Conservation (phyloP, 2,329 filamentous ascomycete genomes). For the Cryphonectria radicalis region DNA sequence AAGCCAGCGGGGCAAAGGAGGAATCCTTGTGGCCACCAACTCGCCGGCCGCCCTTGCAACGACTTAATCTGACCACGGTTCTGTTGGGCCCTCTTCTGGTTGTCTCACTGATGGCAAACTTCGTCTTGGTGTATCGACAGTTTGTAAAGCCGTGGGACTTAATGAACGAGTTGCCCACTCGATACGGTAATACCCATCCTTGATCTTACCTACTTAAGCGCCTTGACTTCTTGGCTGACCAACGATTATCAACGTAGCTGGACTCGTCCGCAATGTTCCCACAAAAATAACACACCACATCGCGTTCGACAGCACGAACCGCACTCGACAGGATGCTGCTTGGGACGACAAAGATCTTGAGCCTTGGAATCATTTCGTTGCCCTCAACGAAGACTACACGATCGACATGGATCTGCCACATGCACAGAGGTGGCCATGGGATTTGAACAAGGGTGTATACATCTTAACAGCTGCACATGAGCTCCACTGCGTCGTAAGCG, state of each 20-base stretch:
- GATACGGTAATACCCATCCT: constrained; percentile 24
- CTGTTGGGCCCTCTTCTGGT: constrained; percentile 19
- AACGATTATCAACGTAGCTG: constrained; percentile 6
- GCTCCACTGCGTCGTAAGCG: constrained; percentile 31
- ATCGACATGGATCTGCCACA: constrained; percentile 24
- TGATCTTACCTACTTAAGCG: constrained; percentile 2
- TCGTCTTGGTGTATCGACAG: constrained; percentile 24
- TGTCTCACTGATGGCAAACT: constrained; percentile 24
- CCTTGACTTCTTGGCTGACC: not conserved
- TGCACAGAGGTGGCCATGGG: constrained; percentile 31
- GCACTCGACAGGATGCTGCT: constrained; percentile 28
- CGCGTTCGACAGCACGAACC: constrained; percentile 28
- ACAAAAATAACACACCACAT: constrained; percentile 22
- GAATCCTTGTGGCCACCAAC: not conserved
- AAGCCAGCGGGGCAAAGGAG: not conserved
- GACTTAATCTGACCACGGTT: not conserved
- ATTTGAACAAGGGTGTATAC: constrained; percentile 29
- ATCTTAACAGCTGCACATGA: constrained; percentile 31
- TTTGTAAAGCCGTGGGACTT: constrained; percentile 26
- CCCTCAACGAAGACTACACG: constrained; percentile 29
- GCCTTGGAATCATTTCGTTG: constrained; percentile 30
- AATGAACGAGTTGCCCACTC: constrained; percentile 24
- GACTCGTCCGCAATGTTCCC: constrained; percentile 29
- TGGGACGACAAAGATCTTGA: constrained; percentile 26
- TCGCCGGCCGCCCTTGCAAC: not conserved